These are phyloP conservation scores for Corchorus olitorius DNA, from an alignment of 345 rosid species.

Conservation along the genomic window DNA sequence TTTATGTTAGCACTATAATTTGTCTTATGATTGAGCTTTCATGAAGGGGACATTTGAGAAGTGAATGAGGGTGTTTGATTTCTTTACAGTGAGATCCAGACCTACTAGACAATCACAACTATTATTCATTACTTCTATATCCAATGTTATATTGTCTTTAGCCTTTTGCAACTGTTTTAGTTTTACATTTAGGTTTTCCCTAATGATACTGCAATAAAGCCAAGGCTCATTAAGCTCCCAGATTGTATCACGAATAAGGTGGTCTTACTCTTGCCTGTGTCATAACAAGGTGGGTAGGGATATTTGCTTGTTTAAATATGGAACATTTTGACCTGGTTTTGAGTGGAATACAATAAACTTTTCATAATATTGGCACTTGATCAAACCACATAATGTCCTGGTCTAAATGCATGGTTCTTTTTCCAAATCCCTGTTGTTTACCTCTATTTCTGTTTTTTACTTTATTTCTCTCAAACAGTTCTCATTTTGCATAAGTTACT, in stretches of 20 bases:
- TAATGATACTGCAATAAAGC: not conserved
- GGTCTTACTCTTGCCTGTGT: not conserved
- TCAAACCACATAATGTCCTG: not conserved
- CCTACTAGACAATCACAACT: not conserved
- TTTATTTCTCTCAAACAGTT: not conserved
- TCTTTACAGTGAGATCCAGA: not conserved
- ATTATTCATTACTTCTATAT: not conserved
- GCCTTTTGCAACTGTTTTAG: not conserved
- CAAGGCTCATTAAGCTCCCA: not conserved
- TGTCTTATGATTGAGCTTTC: too few species aligned
- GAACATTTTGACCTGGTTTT: constrained; percentile 3
- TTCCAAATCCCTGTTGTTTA: not conserved
- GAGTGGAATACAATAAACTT: not conserved
- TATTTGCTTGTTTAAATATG: not conserved
- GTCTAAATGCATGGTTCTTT: not conserved
- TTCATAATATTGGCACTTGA: not conserved
- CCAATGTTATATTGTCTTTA: not conserved
- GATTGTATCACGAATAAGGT: not conserved
- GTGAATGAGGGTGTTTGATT: not conserved
- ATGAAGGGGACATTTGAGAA: too few species aligned
- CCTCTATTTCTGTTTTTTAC: not conserved
- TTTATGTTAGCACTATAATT: too few species aligned
- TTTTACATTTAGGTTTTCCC: not conserved
- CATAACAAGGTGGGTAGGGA: not conserved
- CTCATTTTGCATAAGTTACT: not conserved